Percentiles rank a stretch among this genome's conserved stretches.
Evolutionary conservation across 2,329 filamentous ascomycete genomes (phyloP).

Genomic region (Celoporthe dispersa): DNA sequence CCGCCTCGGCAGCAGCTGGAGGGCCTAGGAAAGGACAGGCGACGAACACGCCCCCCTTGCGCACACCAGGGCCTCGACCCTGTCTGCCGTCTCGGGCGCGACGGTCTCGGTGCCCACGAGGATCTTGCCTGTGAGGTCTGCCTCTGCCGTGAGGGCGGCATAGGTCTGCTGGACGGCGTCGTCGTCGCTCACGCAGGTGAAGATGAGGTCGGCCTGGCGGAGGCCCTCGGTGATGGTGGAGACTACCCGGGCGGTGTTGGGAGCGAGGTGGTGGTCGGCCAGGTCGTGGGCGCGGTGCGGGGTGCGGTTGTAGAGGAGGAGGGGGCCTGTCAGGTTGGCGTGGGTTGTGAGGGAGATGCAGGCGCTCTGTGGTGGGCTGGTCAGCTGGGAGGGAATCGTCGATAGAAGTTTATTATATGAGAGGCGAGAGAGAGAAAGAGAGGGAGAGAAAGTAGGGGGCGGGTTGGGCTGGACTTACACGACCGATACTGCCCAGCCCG

Average conservation of each 20-base stretch:
- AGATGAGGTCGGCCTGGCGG: constrained; percentile 4
- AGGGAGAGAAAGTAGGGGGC: neutral
- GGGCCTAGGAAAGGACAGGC: constrained; percentile 9
- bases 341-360: constrained; percentile 1
- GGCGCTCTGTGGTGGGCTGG: neutral
- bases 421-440: too few relatives aligned
- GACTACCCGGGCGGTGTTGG: neutral
- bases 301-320: constrained; percentile 17
- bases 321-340: neutral
- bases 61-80: neutral
- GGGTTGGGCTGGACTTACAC: neutral
- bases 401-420: too few relatives aligned
- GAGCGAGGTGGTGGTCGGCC: neutral
- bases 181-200: constrained; percentile 16
- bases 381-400: too few relatives aligned
- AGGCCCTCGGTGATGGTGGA: constrained; percentile 5
- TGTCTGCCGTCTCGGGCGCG: constrained; percentile 8
- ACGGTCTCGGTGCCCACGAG: constrained; percentile 16
- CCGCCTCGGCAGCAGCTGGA: constrained; percentile 5
- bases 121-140: neutral
- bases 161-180: constrained; percentile 4
- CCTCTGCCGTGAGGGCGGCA: neutral
- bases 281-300: neutral
- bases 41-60: neutral
- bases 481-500: constrained; percentile 10